Conservation (phyloP, 345 rosid species). For the Rhodomyrtus tomentosa region DNA sequence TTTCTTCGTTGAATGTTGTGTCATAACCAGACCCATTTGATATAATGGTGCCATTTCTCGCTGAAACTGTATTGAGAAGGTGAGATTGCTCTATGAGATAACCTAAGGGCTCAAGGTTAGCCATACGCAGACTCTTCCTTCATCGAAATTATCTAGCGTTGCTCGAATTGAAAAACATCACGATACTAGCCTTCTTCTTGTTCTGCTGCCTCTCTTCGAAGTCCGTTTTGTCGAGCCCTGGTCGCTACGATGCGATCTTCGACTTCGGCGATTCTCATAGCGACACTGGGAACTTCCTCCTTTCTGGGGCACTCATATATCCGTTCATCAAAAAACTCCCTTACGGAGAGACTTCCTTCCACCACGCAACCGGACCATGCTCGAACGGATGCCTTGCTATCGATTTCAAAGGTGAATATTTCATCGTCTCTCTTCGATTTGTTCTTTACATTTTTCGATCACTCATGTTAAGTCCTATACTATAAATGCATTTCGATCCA, state of each 20-base stretch:
- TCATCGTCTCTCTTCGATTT: not conserved
- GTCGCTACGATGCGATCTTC: not conserved
- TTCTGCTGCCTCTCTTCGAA: not conserved
- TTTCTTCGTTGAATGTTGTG: too few species aligned
- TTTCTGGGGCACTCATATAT: not conserved
- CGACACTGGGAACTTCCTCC: not conserved
- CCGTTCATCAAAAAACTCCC: slow-evolving; percentile 12
- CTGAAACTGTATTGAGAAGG: too few species aligned
- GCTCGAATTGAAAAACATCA: not conserved
- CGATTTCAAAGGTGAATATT: slow-evolving; percentile 25
- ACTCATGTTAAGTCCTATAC: not conserved
- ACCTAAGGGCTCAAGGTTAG: not conserved
- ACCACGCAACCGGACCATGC: slow-evolving; percentile 24
- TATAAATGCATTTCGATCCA: slow-evolving; percentile 38
- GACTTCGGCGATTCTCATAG: not conserved
- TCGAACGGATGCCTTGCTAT: not conserved
- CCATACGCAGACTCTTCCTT: not conserved
- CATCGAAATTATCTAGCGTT: not conserved
- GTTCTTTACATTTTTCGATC: not conserved
- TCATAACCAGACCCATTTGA: too few species aligned
- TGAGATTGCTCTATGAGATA: not conserved
- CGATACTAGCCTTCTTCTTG: not conserved
- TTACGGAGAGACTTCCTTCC: slow-evolving; percentile 42
- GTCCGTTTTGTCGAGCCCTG: not conserved
- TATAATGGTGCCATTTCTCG: too few species aligned